phyloP scores from a whole-genome alignment of 805 yeast genomes.

The Maudiozyma saulgeensis region DNA sequence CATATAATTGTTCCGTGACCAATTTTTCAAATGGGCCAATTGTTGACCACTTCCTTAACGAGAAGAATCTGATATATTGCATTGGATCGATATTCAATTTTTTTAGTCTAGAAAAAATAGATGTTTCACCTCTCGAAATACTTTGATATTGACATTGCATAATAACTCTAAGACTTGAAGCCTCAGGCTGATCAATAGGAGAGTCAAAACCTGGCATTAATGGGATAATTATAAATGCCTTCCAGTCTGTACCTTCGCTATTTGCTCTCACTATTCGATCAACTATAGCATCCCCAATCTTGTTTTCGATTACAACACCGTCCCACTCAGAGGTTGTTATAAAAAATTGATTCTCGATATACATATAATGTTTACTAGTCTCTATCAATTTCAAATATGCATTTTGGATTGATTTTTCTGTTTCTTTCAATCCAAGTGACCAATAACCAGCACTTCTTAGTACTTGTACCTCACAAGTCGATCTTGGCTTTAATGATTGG shows the following conservation, averaged over 20 bases:
- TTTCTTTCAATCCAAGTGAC: conserved; percentile 82
- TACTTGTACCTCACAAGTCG: conserved; percentile 87
- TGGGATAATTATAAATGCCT: conserved; percentile 85
- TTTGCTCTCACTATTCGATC: conserved; percentile 89
- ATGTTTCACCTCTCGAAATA: conserved; percentile 79
- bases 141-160: conserved; percentile 95
- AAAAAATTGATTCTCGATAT: conserved; percentile 93
- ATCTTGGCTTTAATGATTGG: conserved; percentile 39
- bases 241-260: conserved; percentile 69
- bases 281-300: conserved; percentile 91
- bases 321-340: conserved; percentile 81
- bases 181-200: conserved; percentile 86
- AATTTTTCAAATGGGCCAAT: conserved; percentile 66
- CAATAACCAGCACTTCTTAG: conserved; percentile 84
- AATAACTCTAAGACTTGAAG: conserved; percentile 88
- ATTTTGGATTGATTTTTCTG: conserved; percentile 83
- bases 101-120: conserved; percentile 75
- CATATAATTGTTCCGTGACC: conserved; percentile 84
- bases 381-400: conserved; percentile 89
- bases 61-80: conserved; percentile 83
- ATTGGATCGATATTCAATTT: conserved; percentile 79
- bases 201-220: conserved; percentile 96
- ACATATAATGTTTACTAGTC: conserved; percentile 83
- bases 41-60: conserved; percentile 91
- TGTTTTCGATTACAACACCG: conserved; percentile 74